Base-by-base conservation (phyloP, 129 eudicot species). In the Pittosporum tobira region DNA sequence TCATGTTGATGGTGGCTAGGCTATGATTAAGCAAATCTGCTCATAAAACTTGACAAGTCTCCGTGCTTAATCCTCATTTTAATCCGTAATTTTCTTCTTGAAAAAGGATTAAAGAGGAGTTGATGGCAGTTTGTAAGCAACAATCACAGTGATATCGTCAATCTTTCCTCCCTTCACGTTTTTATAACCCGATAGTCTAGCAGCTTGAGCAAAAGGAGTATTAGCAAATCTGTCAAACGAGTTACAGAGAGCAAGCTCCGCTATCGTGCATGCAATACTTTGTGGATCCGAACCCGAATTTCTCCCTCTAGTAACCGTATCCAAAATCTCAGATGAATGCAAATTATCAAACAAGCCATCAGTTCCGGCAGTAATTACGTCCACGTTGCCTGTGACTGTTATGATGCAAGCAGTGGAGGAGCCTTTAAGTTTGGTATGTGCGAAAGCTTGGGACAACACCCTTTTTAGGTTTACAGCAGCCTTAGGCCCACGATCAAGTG, bases 331-430 rank as follows among this genome's bases (percentile, higher is more conserved):
- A 23, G 5, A 1, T 6, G 48, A 3, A n/a, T 4, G 16, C 48
- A 44, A n/a, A n/a, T n/a, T n/a, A n/a, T n/a, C n/a, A n/a, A n/a
- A n/a, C n/a, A n/a, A n/a, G n/a, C 6, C 13, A 34, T 8, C 8
- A 5, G 10, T 31, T 31, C 37, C 37, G 37, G 37, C 12, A 6
- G 40, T 12, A 2, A 34, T 34, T 34, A n/a, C n/a, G n/a, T n/a
- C n/a, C 2, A 64, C 40, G 51, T 66, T 51, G 20, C 19, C 34
- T 26, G 23, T 31, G 20, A 73, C 57, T 2, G 64, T 20, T 21
- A 70, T 1, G 5, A 70, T 36, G 51, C 64, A 62, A 53, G 59
- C 75, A 6, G 75, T 70, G 9, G 64, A 53, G 2, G 75, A 53
- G 1, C 75, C 75, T 44, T 34, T 2, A 7, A 42, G 28, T 4